Evolutionary conservation across 192 early-diverging fungal genomes (phyloP), one percentile per base, ranked within the genome.

Genomic region (Hyaloraphidium curvatum): DNA sequence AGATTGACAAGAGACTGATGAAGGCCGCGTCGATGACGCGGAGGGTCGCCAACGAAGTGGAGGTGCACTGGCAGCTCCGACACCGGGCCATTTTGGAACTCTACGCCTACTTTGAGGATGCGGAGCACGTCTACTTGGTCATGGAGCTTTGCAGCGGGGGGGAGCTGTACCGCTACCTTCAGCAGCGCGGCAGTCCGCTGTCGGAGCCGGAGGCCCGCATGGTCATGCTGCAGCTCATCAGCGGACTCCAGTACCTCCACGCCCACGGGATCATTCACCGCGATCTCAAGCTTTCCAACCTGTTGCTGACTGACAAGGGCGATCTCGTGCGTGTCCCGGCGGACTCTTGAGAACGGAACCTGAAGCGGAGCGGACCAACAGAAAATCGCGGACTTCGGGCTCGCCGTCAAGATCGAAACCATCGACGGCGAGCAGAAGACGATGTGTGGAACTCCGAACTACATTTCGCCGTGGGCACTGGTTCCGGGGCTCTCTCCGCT

Each of bases 361-460:
- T 43, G 53, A 25, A 35, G 28, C 23, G 41, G 37, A 28, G 27
- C 19, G 35, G 39, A 40, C 1, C 0, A 11, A 54, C 48, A 56
- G 43, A 78, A 79, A 63, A 70, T 87, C 29, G 78, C 71, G n/a
- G 84, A 87, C 59, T 87, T 87, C 63, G 84, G 84, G 2, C 59
- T 84, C 33, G 84, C 84, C 0, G 68, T 62, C 26, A 74, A 75
- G 40, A 43, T 71, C 14, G 62, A 56, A 29, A 62, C 53, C 19
- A 56, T 54, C 0, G 59, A 69, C 28, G 64, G 54, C 0, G 84
- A 87, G 59, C 79, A 82, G 33, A 71, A 75, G 50, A 83, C 81
- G 0, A 67, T 83, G 70, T 86, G 83, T 54, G 83, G 83, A 21
- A 86, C 83, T 1, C 81, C 81, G 14, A 83, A 79, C 54, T 86